These are phyloP conservation scores for Bryoerythrophyllum caledonicum DNA, from an alignment of 225 moss, liverwort and hornwort species.

Conservation along the genomic window DNA sequence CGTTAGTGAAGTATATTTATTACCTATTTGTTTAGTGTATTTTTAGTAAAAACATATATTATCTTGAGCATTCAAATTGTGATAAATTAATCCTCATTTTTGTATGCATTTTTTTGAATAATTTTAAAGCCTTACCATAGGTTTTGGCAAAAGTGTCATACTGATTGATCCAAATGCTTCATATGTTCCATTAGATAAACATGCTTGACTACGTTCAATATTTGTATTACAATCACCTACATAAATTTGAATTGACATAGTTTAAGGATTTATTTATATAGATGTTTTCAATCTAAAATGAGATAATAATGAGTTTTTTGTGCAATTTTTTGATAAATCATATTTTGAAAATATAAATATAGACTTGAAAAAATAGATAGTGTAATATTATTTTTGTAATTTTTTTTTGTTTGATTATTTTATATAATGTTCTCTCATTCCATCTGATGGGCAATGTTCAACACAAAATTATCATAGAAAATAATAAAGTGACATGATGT, in stretches of 20 bases:
- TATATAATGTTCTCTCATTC: too few species aligned
- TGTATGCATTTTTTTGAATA: not conserved
- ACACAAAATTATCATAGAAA: too few species aligned
- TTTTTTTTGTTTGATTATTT: too few species aligned
- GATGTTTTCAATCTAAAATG: too few species aligned
- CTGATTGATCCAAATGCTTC: conserved; percentile 26
- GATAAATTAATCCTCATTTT: not conserved
- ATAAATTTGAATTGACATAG: not conserved
- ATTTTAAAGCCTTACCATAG: not conserved
- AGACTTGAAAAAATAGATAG: too few species aligned
- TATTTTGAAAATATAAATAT: too few species aligned
- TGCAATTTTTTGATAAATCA: too few species aligned
- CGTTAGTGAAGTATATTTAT: fast-evolving
- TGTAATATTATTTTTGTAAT: too few species aligned
- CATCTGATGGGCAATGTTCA: too few species aligned
- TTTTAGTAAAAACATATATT: fast-evolving
- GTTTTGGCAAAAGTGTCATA: conserved; percentile 42
- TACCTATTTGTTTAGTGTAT: fast-evolving
- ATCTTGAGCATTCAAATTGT: too few species aligned
- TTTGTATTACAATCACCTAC: conserved; percentile 53
- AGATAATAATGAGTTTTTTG: too few species aligned
- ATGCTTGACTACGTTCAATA: conserved; percentile 53
- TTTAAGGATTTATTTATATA: not conserved
- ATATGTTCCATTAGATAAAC: conserved; percentile 49
- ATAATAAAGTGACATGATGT: too few species aligned